phyloP scores from a whole-genome alignment of 2,329 filamentous ascomycete species.

The Fusarium ramigenum region DNA sequence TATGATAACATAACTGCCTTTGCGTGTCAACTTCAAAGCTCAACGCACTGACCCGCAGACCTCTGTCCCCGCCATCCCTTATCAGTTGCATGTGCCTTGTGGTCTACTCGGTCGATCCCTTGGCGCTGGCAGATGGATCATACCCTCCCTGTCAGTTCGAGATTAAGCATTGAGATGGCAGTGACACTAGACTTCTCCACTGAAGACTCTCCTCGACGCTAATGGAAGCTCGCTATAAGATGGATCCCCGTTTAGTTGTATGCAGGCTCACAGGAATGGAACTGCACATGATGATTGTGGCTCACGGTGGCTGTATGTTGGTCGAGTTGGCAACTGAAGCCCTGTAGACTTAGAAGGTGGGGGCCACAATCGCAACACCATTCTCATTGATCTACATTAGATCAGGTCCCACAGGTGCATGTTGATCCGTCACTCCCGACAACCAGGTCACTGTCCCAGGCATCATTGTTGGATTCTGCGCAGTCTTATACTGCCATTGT shows the following conservation, averaged over 20 bases:
- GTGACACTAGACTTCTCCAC: neutral
- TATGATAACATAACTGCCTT: neutral
- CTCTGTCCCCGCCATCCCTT: rapidly evolving
- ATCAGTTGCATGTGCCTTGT: neutral
- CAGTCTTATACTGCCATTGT: too few relatives aligned
- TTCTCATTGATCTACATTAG: neutral
- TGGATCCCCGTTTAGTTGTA: neutral
- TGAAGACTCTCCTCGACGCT: neutral
- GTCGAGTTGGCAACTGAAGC: neutral
- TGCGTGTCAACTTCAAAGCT: neutral
- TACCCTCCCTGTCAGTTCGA: neutral
- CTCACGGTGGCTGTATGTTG: neutral
- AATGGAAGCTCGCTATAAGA: neutral
- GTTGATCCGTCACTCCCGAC: neutral
- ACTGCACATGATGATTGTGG: neutral
- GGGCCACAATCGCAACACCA: neutral
- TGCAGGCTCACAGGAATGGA: rapidly evolving
- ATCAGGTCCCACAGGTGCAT: neutral
- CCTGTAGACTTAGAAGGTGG: neutral
- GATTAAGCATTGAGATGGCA: too few relatives aligned
- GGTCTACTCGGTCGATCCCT: neutral
- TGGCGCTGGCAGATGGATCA: neutral
- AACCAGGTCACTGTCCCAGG: too few relatives aligned
- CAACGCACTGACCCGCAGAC: rapidly evolving
- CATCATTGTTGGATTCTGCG: too few relatives aligned